Percentiles rank a stretch among this genome's conserved stretches.
These are phyloP conservation scores for Pseudonitzschia multiseries DNA, from an alignment of 108 stramenopile species.

Conservation along the genomic window DNA sequence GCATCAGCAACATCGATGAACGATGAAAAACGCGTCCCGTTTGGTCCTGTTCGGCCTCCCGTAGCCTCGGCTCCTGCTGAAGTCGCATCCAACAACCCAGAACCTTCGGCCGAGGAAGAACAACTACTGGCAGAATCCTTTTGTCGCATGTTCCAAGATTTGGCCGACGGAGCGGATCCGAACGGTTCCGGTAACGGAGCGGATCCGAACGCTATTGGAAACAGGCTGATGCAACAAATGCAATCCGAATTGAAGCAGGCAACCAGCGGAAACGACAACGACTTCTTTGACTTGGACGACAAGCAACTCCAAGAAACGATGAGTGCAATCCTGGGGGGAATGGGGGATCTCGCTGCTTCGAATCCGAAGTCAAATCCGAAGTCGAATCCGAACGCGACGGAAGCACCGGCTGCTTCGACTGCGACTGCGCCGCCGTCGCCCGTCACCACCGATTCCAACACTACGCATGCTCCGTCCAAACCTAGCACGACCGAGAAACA, in stretches of 20 bases:
- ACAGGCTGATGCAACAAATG: constrained; percentile 22
- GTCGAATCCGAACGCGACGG: too few relatives aligned
- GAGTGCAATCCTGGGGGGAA: constrained; percentile 29
- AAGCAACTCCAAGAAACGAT: constrained; percentile 20
- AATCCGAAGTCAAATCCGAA: too few relatives aligned
- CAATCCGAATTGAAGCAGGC: constrained; percentile 25
- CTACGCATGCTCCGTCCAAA: too few relatives aligned
- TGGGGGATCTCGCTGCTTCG: constrained; percentile 9
- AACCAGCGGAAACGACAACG: background rate
- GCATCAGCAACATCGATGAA: background rate
- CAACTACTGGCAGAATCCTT: background rate
- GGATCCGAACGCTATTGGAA: background rate
- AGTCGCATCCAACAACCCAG: too few relatives aligned
- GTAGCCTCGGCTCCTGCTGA: background rate
- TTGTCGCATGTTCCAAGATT: background rate
- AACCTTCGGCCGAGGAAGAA: too few relatives aligned
- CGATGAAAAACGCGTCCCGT: constrained; percentile 4
- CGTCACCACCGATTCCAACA: too few relatives aligned
- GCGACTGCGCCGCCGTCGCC: too few relatives aligned
- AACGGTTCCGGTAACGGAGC: constrained; percentile 8
- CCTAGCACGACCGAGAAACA: background rate
- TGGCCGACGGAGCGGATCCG: background rate
- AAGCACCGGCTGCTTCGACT: too few relatives aligned
- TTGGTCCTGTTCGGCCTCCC: background rate
- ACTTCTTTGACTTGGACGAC: background rate